A percentile compares a stretch with the other conserved stretches of the same genome.
Evolutionary conservation across 768 basidiomycete species (phyloP).

Genomic region (Russula emetica): DNA sequence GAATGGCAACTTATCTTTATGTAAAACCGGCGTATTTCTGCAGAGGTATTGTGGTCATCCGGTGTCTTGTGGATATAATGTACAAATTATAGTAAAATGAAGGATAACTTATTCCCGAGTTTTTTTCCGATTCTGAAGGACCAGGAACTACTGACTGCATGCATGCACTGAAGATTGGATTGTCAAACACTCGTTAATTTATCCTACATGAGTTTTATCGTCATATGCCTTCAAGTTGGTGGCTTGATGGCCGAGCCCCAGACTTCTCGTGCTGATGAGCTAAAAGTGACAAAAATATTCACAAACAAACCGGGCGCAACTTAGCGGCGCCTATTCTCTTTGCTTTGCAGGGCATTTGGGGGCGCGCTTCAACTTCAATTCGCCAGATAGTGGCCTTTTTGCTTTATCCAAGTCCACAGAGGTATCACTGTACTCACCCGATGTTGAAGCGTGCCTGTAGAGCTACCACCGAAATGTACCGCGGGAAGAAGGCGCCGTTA

Average conservation of each 20-base stretch:
- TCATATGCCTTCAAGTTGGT: too few relatives aligned
- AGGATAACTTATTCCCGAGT: neutral
- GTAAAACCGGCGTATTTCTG: neutral
- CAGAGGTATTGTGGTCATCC: neutral
- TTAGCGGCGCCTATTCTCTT: too few relatives aligned
- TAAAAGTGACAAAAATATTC: too few relatives aligned
- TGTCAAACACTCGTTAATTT: too few relatives aligned
- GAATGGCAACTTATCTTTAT: neutral
- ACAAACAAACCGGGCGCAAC: too few relatives aligned
- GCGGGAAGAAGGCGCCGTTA: neutral
- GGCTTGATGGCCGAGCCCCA: too few relatives aligned
- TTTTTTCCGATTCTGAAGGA: too few relatives aligned
- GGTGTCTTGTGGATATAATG: neutral
- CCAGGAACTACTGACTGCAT: too few relatives aligned
- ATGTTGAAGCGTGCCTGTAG: neutral
- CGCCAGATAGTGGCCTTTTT: neutral
- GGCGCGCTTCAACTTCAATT: neutral
- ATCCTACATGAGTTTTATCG: too few relatives aligned
- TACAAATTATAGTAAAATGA: neutral
- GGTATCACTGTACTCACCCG: neutral
- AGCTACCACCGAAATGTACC: neutral
- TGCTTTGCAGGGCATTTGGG: too few relatives aligned
- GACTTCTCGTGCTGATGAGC: too few relatives aligned
- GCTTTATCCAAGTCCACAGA: neutral
- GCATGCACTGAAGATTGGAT: too few relatives aligned